These are phyloP conservation scores for Meripilus lineatus DNA, from an alignment of 1,284 basidiomycete species.

Conservation along the genomic window DNA sequence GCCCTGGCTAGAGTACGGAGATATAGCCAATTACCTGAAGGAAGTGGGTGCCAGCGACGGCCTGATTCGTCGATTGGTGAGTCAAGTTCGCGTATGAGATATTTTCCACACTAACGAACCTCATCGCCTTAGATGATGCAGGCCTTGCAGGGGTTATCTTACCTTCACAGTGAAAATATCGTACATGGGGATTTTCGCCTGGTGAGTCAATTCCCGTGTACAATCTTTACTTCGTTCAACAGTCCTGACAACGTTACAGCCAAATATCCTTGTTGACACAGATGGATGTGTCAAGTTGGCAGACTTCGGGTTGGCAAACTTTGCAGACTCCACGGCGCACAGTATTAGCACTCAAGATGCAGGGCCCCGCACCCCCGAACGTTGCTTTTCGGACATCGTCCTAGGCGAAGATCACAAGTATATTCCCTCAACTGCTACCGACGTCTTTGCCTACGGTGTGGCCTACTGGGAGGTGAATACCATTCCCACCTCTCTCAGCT, in stretches of 20 bases:
- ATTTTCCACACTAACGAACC: background rate
- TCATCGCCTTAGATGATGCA: constrained; percentile 1
- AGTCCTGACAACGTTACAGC: background rate
- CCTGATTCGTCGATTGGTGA: background rate
- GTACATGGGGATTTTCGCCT: constrained; percentile 53
- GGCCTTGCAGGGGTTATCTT: constrained; percentile 1
- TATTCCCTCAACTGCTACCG: too few species aligned
- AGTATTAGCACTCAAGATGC: too few species aligned
- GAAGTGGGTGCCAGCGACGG: background rate
- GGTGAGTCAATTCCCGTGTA: constrained; percentile 24
- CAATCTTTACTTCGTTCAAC: constrained; percentile 3
- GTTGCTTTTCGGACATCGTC: too few species aligned
- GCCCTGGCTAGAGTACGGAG: constrained; percentile 4
- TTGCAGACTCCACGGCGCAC: background rate
- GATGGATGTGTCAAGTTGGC: constrained; percentile 1
- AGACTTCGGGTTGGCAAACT: constrained; percentile 1
- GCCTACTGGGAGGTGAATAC: too few species aligned
- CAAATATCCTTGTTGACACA: constrained; percentile 3
- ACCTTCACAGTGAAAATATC: constrained; percentile 17
- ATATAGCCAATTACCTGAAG: constrained; percentile 1
- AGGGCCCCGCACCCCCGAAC: too few species aligned
- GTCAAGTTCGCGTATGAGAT: background rate
- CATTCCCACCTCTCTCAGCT: too few species aligned
- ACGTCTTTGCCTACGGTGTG: too few species aligned
- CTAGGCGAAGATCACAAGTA: too few species aligned